Base-by-base conservation (phyloP, 129 eudicot species). In the Saussurea involucrata region DNA sequence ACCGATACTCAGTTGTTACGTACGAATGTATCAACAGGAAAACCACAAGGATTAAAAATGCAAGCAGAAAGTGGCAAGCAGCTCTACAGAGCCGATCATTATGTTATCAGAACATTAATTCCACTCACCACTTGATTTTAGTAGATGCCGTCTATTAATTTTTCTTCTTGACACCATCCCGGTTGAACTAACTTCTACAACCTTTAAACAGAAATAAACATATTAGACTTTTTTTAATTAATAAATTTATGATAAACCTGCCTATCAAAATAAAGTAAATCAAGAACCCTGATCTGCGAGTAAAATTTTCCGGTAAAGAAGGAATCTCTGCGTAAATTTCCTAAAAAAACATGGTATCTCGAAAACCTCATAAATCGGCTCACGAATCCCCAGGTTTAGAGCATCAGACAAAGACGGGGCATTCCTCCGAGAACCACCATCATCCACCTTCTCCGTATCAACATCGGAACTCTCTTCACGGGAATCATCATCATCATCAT, bases 111-210 rank as follows among this genome's bases (percentile, higher is more conserved):
- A 66, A 68, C 28, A 80, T n/a, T n/a, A n/a, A n/a, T 57, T 17
- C 13, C 46, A 78, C 97, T 82, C 87, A 95, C 99, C 99, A 77
- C 99, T 92, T 37, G 97, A 89, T 81, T 95, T 95, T 58, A 95
- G 77, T 77, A 95, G 82, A 81, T 90, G 88, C 55, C 97, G 76
- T 71, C 99, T 84, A 53, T 88, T 85, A 42, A 95, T 92, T 84
- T 92, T 90, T 75, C 92, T 86, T 34, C 92, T 95, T 10, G 99
- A 92, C 44, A 95, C 92, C 82, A 32, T 80, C 42, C 99, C 99
- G 37, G 85, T 66, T 61, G 97, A 82, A 66, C 76, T 86, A n/a
- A 95, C 99, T 87, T 95, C 97, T 22, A 95, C 99, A 63, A 95
- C 99, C 99, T 95, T 77, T 63, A 79, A 61, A 36, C n/a, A 80